phyloP scores from a whole-genome alignment of 768 basidiomycete species.

The Lentinus tigrinus region DNA sequence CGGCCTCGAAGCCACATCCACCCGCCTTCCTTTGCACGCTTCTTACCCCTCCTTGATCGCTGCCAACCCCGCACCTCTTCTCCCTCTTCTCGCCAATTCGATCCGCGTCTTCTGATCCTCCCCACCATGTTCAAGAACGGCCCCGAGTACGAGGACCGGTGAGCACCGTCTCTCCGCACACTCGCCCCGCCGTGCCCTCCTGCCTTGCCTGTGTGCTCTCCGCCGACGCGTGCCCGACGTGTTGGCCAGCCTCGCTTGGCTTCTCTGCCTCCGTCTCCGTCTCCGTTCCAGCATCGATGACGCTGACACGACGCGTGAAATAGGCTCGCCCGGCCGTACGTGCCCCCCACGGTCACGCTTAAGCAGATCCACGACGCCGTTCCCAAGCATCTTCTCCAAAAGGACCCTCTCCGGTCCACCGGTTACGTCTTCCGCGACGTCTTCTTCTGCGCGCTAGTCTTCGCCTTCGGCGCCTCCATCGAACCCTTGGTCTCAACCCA shows the following conservation, averaged over 20 bases:
- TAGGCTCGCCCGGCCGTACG: conserved; percentile 46
- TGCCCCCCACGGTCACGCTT: conserved; percentile 47
- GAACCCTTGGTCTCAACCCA: conserved; percentile 36
- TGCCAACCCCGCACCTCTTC: not conserved
- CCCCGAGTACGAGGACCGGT: conserved; percentile 29
- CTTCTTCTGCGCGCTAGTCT: conserved; percentile 39
- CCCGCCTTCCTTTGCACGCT: conserved; percentile 6
- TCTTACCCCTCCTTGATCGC: conserved; percentile 7
- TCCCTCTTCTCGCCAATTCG: conserved; percentile 7
- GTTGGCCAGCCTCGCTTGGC: not conserved
- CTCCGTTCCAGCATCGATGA: not conserved
- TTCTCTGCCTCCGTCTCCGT: not conserved
- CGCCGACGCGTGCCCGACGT: not conserved
- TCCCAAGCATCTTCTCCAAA: conserved; percentile 51
- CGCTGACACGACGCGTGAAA: not conserved
- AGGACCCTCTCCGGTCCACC: conserved; percentile 38
- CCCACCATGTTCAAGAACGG: conserved; percentile 25
- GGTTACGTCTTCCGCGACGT: conserved; percentile 48
- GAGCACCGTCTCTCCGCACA: not conserved
- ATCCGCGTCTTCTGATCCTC: conserved; percentile 6
- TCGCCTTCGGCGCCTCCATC: conserved; percentile 44
- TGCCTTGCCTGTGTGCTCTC: not conserved
- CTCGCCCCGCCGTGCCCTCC: not conserved
- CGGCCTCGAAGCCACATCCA: not conserved
- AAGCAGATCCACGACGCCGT: conserved; percentile 57